These are phyloP conservation scores for Withania somnifera DNA, from an alignment of 305 asterid genomes.

Conservation along the genomic window DNA sequence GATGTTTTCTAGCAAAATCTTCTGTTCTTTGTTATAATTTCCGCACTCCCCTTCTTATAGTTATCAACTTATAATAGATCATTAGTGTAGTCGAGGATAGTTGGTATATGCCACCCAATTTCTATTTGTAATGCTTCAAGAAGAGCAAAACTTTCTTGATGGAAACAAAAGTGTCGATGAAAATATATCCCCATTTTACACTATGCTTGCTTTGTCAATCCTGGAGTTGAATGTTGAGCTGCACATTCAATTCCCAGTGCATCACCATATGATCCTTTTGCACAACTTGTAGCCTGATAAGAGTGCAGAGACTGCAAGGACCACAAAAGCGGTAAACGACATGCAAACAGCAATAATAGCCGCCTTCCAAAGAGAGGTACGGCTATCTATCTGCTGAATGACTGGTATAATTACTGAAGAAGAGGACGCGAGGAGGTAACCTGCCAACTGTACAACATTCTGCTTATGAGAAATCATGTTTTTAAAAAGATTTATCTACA, in stretches of 20 bases:
- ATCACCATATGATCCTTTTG: slow-evolving; percentile 61
- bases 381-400: slow-evolving; percentile 27
- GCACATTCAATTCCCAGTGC: not conserved
- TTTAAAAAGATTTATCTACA: not conserved
- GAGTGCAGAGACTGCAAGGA: slow-evolving; percentile 33
- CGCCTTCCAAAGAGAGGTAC: slow-evolving; percentile 36
- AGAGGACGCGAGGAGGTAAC: slow-evolving; percentile 57
- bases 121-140: not conserved
- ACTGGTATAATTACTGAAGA: slow-evolving; percentile 43
- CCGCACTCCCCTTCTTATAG: not conserved
- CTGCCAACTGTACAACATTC: slow-evolving; percentile 40
- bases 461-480: not conserved
- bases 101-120: not conserved
- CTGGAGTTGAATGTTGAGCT: not conserved
- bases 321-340: slow-evolving; percentile 39
- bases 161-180: not conserved
- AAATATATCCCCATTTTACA: not conserved
- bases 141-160: not conserved
- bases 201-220: not conserved
- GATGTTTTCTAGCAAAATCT: not conserved
- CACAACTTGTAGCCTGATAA: slow-evolving; percentile 62
- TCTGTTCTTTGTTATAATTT: not conserved
- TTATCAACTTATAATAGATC: not conserved
- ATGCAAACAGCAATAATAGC: slow-evolving; percentile 32
- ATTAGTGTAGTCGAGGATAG: not conserved